phyloP scores from a whole-genome alignment of 2,329 filamentous ascomycete species.

The Colletotrichum falcatum region DNA sequence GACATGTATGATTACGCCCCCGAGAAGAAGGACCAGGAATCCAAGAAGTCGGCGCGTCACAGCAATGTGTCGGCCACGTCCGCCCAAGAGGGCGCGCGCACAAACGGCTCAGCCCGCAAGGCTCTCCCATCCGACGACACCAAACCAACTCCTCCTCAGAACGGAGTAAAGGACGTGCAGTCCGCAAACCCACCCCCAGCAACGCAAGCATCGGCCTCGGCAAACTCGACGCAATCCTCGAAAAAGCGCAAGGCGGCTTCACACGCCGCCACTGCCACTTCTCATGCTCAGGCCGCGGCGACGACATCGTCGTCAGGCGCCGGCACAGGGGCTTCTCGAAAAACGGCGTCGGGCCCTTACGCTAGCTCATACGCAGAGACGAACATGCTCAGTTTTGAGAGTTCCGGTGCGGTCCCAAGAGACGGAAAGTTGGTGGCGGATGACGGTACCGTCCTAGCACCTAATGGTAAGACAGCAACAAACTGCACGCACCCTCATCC shows the following conservation, averaged over 20 bases:
- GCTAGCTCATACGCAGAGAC: slow-evolving; percentile 68
- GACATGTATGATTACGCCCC: slow-evolving; percentile 80
- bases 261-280: slow-evolving; percentile 35
- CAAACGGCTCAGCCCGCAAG: slow-evolving; percentile 56
- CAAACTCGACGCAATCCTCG: slow-evolving; percentile 62
- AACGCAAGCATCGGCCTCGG: slow-evolving; percentile 61
- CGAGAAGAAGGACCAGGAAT: slow-evolving; percentile 66
- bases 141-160: slow-evolving; percentile 52
- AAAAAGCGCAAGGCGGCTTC: slow-evolving; percentile 88
- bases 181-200: slow-evolving; percentile 43
- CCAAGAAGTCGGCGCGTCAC: slow-evolving; percentile 68
- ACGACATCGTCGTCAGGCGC: slow-evolving; percentile 46
- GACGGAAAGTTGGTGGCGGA: slow-evolving; percentile 87
- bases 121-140: slow-evolving; percentile 53
- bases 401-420: slow-evolving; percentile 74
- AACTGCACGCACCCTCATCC: slow-evolving; percentile 41
- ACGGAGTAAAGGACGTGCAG: slow-evolving; percentile 53
- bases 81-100: slow-evolving; percentile 50
- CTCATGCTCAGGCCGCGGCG: slow-evolving; percentile 41
- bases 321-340: slow-evolving; percentile 49
- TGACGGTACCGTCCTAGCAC: slow-evolving; percentile 84
- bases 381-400: slow-evolving; percentile 91
- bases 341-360: slow-evolving; percentile 51
- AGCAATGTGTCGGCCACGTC: slow-evolving; percentile 54
- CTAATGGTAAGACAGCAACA: slow-evolving; percentile 78